Conservation (phyloP, 768 basidiomycete species). For the Heimioporus sp. region DNA sequence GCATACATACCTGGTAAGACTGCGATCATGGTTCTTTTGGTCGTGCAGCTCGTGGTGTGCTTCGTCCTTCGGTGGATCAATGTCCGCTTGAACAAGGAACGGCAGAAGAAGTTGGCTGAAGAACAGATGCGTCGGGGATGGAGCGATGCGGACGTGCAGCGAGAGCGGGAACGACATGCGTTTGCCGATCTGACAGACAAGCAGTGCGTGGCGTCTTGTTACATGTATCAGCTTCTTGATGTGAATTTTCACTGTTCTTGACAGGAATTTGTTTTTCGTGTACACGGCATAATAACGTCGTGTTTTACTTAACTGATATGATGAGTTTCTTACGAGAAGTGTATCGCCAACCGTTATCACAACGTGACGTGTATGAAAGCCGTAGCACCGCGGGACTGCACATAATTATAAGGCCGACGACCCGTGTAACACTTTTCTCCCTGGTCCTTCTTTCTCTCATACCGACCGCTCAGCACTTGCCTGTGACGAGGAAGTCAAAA, state of each 20-base stretch:
- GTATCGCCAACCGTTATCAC: neutral
- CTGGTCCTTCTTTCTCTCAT: neutral
- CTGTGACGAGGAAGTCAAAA: slow-evolving; percentile 3
- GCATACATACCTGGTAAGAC: slow-evolving; percentile 66
- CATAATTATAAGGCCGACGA: slow-evolving; percentile 8
- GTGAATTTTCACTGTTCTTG: neutral
- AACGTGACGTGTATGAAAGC: slow-evolving; percentile 5
- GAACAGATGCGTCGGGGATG: slow-evolving; percentile 49
- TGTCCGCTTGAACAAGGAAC: slow-evolving; percentile 49
- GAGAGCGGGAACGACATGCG: slow-evolving; percentile 57
- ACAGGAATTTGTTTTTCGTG: slow-evolving; percentile 58
- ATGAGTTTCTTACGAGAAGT: no score
- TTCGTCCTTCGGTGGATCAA: slow-evolving; percentile 55
- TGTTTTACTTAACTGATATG: neutral
- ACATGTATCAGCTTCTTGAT: neutral
- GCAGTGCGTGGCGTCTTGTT: slow-evolving; percentile 40
- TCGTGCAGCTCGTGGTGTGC: slow-evolving; percentile 48
- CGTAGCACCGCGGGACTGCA: slow-evolving; percentile 1
- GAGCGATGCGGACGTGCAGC: slow-evolving; percentile 55
- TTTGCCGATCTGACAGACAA: slow-evolving; percentile 65
- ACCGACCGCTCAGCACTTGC: neutral
- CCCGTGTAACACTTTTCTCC: slow-evolving; percentile 8
- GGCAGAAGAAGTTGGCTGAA: slow-evolving; percentile 39
- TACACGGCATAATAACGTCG: slow-evolving; percentile 48
- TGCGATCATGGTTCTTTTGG: slow-evolving; percentile 59